These are phyloP conservation scores for Cantharellus cinnabarinus DNA, from an alignment of 768 basidiomycete species.

Conservation along the genomic window DNA sequence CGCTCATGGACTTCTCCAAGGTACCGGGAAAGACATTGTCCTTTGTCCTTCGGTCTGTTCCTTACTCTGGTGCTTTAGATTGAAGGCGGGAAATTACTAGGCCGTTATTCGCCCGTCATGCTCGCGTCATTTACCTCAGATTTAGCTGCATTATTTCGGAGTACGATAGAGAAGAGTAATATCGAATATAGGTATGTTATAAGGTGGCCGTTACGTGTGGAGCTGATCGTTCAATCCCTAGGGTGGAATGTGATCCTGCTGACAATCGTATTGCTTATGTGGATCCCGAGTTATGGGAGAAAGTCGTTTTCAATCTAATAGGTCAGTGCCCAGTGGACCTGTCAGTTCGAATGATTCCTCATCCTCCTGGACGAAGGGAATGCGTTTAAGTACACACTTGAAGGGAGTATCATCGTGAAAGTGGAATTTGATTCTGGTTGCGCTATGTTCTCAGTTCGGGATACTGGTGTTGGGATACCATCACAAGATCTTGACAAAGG, in stretches of 20 bases:
- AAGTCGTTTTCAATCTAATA: slow-evolving; percentile 11
- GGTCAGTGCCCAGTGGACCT: neutral
- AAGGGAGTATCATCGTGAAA: slow-evolving; percentile 17
- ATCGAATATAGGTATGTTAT: slow-evolving; percentile 7
- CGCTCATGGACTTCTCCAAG: slow-evolving; percentile 22
- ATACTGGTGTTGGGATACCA: slow-evolving; percentile 23
- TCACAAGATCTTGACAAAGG: slow-evolving; percentile 8
- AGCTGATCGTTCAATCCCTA: slow-evolving; percentile 8
- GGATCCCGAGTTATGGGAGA: slow-evolving; percentile 19
- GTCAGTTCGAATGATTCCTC: neutral
- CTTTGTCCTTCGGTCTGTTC: neutral
- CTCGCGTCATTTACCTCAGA: slow-evolving; percentile 16
- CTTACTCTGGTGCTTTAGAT: neutral
- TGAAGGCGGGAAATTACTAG: slow-evolving; percentile 10
- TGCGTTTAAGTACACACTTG: slow-evolving; percentile 18
- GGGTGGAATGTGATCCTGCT: slow-evolving; percentile 14
- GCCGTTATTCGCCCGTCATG: slow-evolving; percentile 16
- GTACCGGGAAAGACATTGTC: slow-evolving; percentile 3
- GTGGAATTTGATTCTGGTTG: slow-evolving; percentile 12
- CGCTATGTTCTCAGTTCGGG: slow-evolving; percentile 17
- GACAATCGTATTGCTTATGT: slow-evolving; percentile 13
- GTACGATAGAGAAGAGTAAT: slow-evolving; percentile 16
- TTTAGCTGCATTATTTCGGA: slow-evolving; percentile 18
- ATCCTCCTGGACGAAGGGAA: slow-evolving; percentile 12
- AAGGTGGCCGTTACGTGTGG: neutral